Base-by-base conservation (phyloP, 2,329 filamentous ascomycete genomes). In the Stemphylium vesicarium region DNA sequence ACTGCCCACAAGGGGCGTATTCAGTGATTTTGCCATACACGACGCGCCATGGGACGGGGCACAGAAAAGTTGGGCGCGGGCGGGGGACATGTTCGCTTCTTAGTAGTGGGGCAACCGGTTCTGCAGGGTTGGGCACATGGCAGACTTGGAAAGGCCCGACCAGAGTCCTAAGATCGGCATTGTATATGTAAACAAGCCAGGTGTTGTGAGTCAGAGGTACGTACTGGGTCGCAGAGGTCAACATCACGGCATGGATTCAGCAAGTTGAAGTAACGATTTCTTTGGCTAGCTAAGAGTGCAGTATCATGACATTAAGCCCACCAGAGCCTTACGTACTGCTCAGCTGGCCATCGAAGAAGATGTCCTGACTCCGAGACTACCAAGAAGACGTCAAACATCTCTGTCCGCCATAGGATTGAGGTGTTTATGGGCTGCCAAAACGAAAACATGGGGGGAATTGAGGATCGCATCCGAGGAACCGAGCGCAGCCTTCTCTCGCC, bases 381-480 rank as follows among this genome's bases (percentile, higher is more conserved):
- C 59, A 61, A 65, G 53, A 63, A 66, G 62, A 61, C 49, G 57
- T 62, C 46, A 52, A 53, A 59, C 59, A 60, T 62, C 62, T 63
- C 62, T 60, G 44, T 66, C 65, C 65, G 52, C 61, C 56, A 63
- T 63, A 55, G 59, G 51, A 53, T 60, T 43, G 57, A 55, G 58
- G 56, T 61, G 57, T 62, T 68, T 60, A 61, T 62, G 64, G 64
- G 61, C 60, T 65, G 66, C 62, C 59, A 66, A 66, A 68, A 65
- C 61, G 64, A 68, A 70, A 70, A 69, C 65, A 64, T 54, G 56
- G 59, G 70, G 41, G 63, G 63, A 72, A 72, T 69, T 63, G 68
- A 64, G 69, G 62, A 59, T 63, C 70, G 72, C 59, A 69, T 37
- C 57, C 69, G 61, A 74, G 69, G 65, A 54, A 67, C 52, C 73